Conservation (phyloP, 2,329 filamentous ascomycete genomes). For the Talaromyces funiculosus region DNA sequence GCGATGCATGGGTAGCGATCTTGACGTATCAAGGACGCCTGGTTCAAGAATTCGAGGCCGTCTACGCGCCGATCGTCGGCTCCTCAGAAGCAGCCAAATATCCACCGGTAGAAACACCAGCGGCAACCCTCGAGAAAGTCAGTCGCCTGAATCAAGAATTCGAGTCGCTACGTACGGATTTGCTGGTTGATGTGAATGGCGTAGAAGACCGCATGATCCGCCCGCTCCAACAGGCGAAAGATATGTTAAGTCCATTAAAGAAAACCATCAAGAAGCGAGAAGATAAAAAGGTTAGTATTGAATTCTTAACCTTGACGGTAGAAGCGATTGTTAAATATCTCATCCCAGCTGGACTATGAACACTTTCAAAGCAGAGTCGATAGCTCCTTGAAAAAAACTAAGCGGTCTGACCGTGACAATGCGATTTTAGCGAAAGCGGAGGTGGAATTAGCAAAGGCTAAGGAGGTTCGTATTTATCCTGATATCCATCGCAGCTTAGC, state of each 20-base stretch:
- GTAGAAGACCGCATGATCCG: conserved; percentile 66
- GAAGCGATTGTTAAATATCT: not conserved
- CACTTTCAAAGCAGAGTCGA: conserved; percentile 67
- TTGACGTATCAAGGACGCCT: conserved; percentile 63
- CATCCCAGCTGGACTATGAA: conserved; percentile 65
- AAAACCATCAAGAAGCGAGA: conserved; percentile 83
- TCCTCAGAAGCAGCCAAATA: conserved; percentile 54
- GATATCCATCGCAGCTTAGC: not conserved
- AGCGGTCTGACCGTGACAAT: conserved; percentile 68
- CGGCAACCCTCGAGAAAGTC: conserved; percentile 58
- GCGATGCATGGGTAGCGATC: conserved; percentile 71
- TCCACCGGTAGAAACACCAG: conserved; percentile 56
- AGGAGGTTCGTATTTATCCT: conserved; percentile 48
- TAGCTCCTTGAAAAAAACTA: conserved; percentile 63
- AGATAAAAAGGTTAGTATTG: conserved; percentile 57
- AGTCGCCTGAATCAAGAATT: conserved; percentile 62
- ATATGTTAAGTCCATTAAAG: conserved; percentile 64
- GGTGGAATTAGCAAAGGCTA: conserved; percentile 59
- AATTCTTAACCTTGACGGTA: not conserved
- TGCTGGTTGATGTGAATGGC: conserved; percentile 63
- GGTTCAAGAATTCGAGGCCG: conserved; percentile 60
- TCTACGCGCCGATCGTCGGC: conserved; percentile 72
- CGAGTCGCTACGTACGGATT: conserved; percentile 63
- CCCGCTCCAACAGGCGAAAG: conserved; percentile 64
- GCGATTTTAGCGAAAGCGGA: conserved; percentile 65